Base-by-base conservation (phyloP, 331 rosid genomes). In the Phaseolus coccineus region DNA sequence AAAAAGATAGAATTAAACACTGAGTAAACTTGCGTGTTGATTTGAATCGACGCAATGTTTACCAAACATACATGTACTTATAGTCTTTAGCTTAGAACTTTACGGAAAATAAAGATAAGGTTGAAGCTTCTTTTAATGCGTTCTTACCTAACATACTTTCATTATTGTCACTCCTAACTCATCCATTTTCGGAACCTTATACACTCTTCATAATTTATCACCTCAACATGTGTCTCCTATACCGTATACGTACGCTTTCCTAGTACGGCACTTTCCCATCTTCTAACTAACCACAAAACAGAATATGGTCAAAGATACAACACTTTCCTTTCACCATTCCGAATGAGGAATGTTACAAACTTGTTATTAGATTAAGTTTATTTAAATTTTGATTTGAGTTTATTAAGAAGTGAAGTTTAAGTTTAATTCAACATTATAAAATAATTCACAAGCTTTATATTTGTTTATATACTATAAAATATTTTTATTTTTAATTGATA, bases 21-120 rank as follows among this genome's bases (percentile, higher is more conserved):
- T 55, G 19, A 24, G 3, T 82, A 50, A 15, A 37, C 31, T 76
- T 40, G 7, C 51, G 59, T 79, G 82, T 79, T 68, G 71, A 84
- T 75, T 80, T 84, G 78, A 79, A 69, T 68, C n/a, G 25, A 83
- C 62, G 22, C 70, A 52, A 72, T 64, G 74, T 69, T 83, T 67
- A 69, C 77, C 63, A 74, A 83, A 68, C 84, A 39, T 77, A 39
- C 35, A 22, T 46, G 71, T 74, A 52, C 70, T 74, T 6, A 52
- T 59, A 4, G 47, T 46, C 61, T 73, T 44, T 44, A 53, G 81
- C 57, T 68, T 73, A 30, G 4, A 62, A 62, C 88, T 78, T 77
- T 42, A 81, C 9, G 62, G n/a, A 33, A 73, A 73, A 82, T 67
- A 28, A 37, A 73, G 83, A 67, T 83, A 66, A 66, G 80, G 78